phyloP scores from a whole-genome alignment of 371 early-diverging fungal genomes.

The Rhizopus microsporus region DNA sequence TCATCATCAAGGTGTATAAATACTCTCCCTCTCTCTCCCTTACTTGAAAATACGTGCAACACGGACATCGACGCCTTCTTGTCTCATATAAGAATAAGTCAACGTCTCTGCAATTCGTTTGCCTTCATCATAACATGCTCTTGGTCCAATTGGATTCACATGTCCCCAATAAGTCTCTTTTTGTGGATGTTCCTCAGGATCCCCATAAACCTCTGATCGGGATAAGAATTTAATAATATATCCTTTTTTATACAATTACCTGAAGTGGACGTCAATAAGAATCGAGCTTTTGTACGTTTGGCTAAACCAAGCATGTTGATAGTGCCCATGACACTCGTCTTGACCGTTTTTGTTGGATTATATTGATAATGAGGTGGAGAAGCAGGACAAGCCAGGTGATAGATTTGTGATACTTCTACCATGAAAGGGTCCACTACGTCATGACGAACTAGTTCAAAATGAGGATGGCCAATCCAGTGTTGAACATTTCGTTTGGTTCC shows the following conservation, averaged over 20 bases:
- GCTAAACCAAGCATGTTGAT: slow-evolving; percentile 91
- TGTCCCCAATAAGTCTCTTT: slow-evolving; percentile 86
- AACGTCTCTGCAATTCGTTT: slow-evolving; percentile 89
- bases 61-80: slow-evolving; percentile 81
- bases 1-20: not conserved
- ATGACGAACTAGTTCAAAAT: slow-evolving; percentile 84
- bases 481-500: slow-evolving; percentile 70
- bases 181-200: slow-evolving; percentile 89
- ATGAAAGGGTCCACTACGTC: slow-evolving; percentile 85
- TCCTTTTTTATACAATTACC: slow-evolving; percentile 44
- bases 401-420: slow-evolving; percentile 86
- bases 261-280: slow-evolving; percentile 82
- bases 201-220: slow-evolving; percentile 84
- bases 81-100: slow-evolving; percentile 79
- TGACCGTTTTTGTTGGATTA: slow-evolving; percentile 87
- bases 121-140: slow-evolving; percentile 93
- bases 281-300: slow-evolving; percentile 80
- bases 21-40: slow-evolving; percentile 5
- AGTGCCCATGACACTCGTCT: slow-evolving; percentile 87
- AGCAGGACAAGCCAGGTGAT: slow-evolving; percentile 87
- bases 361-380: slow-evolving; percentile 91
- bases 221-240: not conserved
- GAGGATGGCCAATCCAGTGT: slow-evolving; percentile 88
- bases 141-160: slow-evolving; percentile 83
- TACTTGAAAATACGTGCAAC: slow-evolving; percentile 86